Base-by-base conservation (phyloP, 768 basidiomycete species). In the Lactarius pseudohatsudake region DNA sequence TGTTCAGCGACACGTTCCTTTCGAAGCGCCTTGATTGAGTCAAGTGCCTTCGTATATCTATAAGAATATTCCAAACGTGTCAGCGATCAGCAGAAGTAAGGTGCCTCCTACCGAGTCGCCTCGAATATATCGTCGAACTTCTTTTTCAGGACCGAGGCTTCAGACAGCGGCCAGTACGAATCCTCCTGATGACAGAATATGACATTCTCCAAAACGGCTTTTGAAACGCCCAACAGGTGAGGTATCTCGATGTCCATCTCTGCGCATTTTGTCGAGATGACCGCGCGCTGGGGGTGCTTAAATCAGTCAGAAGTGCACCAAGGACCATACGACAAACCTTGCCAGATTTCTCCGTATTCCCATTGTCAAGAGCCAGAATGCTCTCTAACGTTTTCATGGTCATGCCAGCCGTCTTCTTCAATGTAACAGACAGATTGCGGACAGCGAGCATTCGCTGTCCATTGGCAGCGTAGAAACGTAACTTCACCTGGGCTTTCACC, bases 161-260 rank as follows among this genome's bases (percentile, higher is more conserved):
- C 97, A 0, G 95, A 84, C 28, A 99, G 82, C 0, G 97, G 97
- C 97, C 97, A 99, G 72, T 93, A 98, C 0, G 94, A 96, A 61
- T 99, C 97, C 73, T 99, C 97, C 77, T 99, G 97, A 76, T 99
- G 97, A 76, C 97, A 99, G 73, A 99, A 99, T 58, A 99, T 98
- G 72, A 99, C 97, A 74, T 98, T 98, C 72, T 98, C 96, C 28
- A 98, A 86, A 41, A 99, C 96, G n/a, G 96, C 90, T 76, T 96
- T 97, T 15, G 94, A 97, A 15, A 98, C 97, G 36, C 97, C 97
- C 20, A 98, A 84, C 18, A 98, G 78, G 50, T 91, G 85, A 22
- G 97, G 97, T 58, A 98, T 95, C 75, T 98, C 97, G 3, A 83
- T 78, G 73, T 99, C 96, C 84, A 99, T 90, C 76, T 97, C 95